Percentiles rank a stretch among this genome's conserved stretches.
These are phyloP conservation scores for Hanseniaspora pseudoguilliermondii DNA, from an alignment of 805 yeast genomes.

Conservation along the genomic window DNA sequence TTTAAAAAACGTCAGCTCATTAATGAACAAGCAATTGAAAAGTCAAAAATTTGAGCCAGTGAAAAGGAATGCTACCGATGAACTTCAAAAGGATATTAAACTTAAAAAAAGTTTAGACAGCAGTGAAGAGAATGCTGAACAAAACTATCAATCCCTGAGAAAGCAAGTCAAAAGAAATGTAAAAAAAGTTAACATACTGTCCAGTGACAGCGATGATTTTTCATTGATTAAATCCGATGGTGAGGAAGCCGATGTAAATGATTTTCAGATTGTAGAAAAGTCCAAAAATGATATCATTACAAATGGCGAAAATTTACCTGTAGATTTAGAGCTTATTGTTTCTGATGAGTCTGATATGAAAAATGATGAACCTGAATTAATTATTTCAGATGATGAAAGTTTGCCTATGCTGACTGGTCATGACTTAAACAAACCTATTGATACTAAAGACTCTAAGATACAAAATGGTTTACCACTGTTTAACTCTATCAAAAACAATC, in stretches of 20 bases:
- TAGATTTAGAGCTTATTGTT: not conserved
- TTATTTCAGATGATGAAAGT: not conserved
- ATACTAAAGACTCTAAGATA: not conserved
- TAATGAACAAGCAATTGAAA: slow-evolving; percentile 5
- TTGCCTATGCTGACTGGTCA: not conserved
- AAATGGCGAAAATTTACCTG: too few relatives aligned
- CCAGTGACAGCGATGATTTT: not conserved
- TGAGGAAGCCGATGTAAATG: not conserved
- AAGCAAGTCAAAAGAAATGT: not conserved
- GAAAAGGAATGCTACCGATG: not conserved
- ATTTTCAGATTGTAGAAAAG: not conserved
- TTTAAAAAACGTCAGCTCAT: not conserved
- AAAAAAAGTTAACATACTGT: not conserved
- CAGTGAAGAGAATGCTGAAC: not conserved
- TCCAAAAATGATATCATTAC: not conserved
- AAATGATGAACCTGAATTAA: not conserved
- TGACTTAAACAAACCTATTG: not conserved
- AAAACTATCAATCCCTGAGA: not conserved
- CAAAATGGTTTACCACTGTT: not conserved
- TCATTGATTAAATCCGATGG: not conserved
- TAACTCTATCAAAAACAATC: not conserved
- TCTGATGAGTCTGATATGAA: not conserved
- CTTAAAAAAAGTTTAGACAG: too few relatives aligned
- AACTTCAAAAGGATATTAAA: not conserved
- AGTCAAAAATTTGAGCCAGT: not conserved